Evolutionary conservation across 257 asterid species (phyloP), one percentile per base, ranked within the genome.

Genomic region (Petunia axillaris): DNA sequence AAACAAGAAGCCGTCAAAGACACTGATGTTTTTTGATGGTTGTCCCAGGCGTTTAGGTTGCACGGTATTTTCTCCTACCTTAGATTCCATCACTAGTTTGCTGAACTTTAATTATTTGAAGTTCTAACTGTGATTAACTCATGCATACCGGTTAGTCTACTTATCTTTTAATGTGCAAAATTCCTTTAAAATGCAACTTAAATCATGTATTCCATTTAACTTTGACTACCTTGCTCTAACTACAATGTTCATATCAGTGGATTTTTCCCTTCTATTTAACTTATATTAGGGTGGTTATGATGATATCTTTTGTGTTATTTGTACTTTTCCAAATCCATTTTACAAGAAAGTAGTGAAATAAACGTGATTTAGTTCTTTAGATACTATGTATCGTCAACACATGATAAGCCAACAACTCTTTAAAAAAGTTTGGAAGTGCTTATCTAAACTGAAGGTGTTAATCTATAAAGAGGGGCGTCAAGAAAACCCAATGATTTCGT

Each of bases 21-120:
- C 99, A 5, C 86, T 96, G 87, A 96, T 96, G 99, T 93, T 87
- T 86, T 91, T 96, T 65, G 98, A 93, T 86, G 99, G 99, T 57
- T 96, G 99, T 86, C 93, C 97, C 7, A 87, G 96, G 88, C 97
- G 98, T 80, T 84, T 96, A 83, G 98, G 98, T 78, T 94, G 99
- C 97, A 96, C 99, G 97, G 99, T 96, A 91, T 1, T 75, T 40
- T 60, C 82, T 78, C 62, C 77, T 60, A 46, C 54, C 13, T 41
- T 62, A 15, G 81, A 48, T 75, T 83, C 81, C 38, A 44, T 50
- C 6, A 46, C 13, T 11, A 11, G 77, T 10, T 46, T 48, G 35
- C 55, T 48, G 44, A 71, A 35, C 59, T 71, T 44, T 0, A 71
- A 5, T 35, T 6, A 46, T 71, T 71, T 71, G 62, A 71, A 35